phyloP scores from a whole-genome alignment of 257 asterid species.

The Verbena officinalis region DNA sequence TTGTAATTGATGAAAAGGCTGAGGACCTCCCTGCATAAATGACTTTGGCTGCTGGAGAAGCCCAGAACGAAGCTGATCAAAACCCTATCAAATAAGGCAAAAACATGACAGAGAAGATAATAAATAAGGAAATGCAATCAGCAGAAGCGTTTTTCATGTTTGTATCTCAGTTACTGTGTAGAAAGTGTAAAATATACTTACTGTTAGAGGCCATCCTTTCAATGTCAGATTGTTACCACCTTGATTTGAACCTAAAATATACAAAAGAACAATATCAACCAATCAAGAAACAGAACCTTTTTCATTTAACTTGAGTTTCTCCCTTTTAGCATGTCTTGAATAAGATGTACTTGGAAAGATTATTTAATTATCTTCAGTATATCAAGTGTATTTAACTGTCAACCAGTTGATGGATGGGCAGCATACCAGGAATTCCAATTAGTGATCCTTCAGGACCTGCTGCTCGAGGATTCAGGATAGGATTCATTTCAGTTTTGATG shows the following conservation, averaged over 20 bases:
- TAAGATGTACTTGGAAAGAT: too few relatives aligned
- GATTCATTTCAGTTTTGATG: slow-evolving; percentile 87
- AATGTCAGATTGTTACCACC: slow-evolving; percentile 90
- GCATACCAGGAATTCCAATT: slow-evolving; percentile 85
- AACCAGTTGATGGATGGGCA: neutral
- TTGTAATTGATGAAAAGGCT: slow-evolving; percentile 91
- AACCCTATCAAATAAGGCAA: slow-evolving; percentile 51
- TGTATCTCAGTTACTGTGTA: neutral
- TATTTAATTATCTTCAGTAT: slow-evolving; percentile 13
- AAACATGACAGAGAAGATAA: neutral
- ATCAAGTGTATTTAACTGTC: slow-evolving; percentile 2
- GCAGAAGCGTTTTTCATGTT: too few relatives aligned
- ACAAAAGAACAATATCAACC: slow-evolving; percentile 24
- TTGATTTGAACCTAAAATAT: slow-evolving; percentile 84
- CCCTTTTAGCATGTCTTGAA: slow-evolving; percentile 24
- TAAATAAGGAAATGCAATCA: neutral
- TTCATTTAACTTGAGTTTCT: neutral
- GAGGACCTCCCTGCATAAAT: slow-evolving; percentile 89
- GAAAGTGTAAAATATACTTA: slow-evolving; percentile 44
- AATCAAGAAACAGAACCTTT: slow-evolving; percentile 16
- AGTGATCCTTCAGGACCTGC: slow-evolving; percentile 89
- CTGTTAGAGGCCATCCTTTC: slow-evolving; percentile 99
- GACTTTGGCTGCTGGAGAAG: slow-evolving; percentile 95
- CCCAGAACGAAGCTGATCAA: slow-evolving; percentile 91
- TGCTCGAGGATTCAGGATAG: slow-evolving; percentile 74